phyloP scores from a whole-genome alignment of 768 basidiomycete species.

The Mycena olivaceomarginata region DNA sequence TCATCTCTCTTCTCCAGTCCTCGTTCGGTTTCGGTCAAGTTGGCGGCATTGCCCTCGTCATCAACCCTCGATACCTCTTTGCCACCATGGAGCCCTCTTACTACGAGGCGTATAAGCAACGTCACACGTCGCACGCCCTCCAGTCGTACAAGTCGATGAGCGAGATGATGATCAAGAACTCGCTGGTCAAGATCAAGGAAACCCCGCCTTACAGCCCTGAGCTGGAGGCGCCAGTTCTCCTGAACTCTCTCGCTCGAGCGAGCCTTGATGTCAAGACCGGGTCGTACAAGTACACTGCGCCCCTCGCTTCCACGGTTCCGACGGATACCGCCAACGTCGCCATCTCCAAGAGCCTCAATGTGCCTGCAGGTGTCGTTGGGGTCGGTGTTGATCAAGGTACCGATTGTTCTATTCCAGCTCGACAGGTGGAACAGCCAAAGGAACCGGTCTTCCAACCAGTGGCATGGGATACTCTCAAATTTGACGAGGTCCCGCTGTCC shows the following conservation, averaged over 20 bases:
- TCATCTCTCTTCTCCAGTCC: constrained; percentile 69
- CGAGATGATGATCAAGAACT: constrained; percentile 96
- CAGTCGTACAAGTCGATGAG: constrained; percentile 94
- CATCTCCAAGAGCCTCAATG: constrained; percentile 72
- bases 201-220: constrained; percentile 92
- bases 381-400: constrained; percentile 93
- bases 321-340: constrained; percentile 80
- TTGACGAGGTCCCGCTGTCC: neutral
- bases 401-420: neutral
- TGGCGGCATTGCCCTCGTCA: constrained; percentile 91
- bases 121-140: constrained; percentile 79
- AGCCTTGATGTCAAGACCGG: constrained; percentile 89
- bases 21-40: constrained; percentile 99
- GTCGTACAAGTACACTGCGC: constrained; percentile 86
- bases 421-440: neutral
- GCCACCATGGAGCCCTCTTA: constrained; percentile 87
- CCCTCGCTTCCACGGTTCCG: constrained; percentile 71
- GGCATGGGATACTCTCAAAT: neutral
- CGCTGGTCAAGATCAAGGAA: constrained; percentile 96
- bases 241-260: constrained; percentile 96
- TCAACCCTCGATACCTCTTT: constrained; percentile 95
- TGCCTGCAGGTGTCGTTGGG: constrained; percentile 71
- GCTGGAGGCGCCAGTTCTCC: constrained; percentile 88
- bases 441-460: neutral
- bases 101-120: constrained; percentile 86